A percentile compares a stretch with the other conserved stretches of the same genome.
phyloP scores from a whole-genome alignment of 139 green algal genomes.

The Nannochloris sp. region DNA sequence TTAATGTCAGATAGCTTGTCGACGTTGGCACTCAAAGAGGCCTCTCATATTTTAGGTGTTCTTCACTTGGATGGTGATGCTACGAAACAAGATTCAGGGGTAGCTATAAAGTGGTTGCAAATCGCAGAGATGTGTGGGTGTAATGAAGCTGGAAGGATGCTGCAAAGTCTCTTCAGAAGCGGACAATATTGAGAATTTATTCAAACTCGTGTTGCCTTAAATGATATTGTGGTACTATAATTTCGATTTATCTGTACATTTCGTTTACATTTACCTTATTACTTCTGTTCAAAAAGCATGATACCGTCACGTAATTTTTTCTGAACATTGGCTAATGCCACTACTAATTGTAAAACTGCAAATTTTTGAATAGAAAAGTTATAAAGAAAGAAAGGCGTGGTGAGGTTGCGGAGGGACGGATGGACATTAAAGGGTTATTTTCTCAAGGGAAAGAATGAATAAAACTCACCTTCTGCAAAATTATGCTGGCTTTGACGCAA shows the following conservation, averaged over 20 bases:
- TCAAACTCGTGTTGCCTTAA: too few relatives aligned
- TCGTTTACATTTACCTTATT: neutral
- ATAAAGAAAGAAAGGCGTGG: too few relatives aligned
- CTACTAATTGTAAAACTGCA: too few relatives aligned
- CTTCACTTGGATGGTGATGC: slow-evolving; percentile 2
- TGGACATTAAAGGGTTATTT: too few relatives aligned
- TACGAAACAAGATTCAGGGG: neutral
- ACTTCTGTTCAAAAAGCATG: neutral
- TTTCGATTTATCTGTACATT: neutral
- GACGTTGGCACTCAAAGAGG: neutral
- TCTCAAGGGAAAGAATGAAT: too few relatives aligned
- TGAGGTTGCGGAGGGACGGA: too few relatives aligned
- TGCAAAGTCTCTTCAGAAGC: slow-evolving; percentile 1
- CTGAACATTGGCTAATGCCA: neutral
- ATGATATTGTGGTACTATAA: too few relatives aligned
- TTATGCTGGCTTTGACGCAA: too few relatives aligned
- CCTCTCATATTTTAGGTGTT: neutral
- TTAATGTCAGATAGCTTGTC: too few relatives aligned
- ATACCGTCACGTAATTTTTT: neutral
- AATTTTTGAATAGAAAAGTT: too few relatives aligned
- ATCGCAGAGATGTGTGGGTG: neutral
- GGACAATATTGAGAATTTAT: slow-evolving; percentile 8
- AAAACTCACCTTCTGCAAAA: too few relatives aligned
- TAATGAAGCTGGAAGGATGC: neutral
- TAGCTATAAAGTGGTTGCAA: slow-evolving; percentile 6